Evolutionary conservation across 2,329 filamentous ascomycete species (phyloP).

Genomic region (Curvularia sp.): DNA sequence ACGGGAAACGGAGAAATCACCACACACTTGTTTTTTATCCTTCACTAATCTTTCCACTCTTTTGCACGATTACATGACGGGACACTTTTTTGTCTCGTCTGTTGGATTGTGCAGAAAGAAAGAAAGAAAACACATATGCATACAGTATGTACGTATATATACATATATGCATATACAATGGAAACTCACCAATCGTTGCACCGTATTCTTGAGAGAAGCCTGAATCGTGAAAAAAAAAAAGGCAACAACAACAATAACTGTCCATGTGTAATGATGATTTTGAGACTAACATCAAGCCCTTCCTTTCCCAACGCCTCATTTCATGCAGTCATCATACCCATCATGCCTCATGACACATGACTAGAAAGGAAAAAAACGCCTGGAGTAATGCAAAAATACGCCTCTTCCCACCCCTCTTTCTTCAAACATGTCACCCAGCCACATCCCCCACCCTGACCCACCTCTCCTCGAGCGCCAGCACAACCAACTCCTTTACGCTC

Average conservation of each 20-base stretch:
- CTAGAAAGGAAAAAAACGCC: too few relatives aligned
- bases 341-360: neutral
- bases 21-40: neutral
- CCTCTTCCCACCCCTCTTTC: too few relatives aligned
- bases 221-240: neutral
- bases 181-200: neutral
- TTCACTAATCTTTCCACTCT: neutral
- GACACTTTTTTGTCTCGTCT: neutral
- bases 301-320: neutral
- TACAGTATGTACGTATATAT: neutral
- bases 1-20: neutral
- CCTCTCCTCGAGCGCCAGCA: constrained; percentile 43
- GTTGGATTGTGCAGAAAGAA: neutral
- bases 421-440: constrained; percentile 19
- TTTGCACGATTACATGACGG: neutral
- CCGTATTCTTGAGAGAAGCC: neutral
- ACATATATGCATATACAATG: neutral
- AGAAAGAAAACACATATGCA: too few relatives aligned
- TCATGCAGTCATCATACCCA: neutral
- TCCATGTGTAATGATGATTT: neutral
- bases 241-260: neutral
- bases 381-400: too few relatives aligned
- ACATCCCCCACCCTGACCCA: constrained; percentile 49
- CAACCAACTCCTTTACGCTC: constrained; percentile 47
- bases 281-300: neutral